Base-by-base conservation (phyloP, 805 yeast genomes). In the Osmozyma mogii region DNA sequence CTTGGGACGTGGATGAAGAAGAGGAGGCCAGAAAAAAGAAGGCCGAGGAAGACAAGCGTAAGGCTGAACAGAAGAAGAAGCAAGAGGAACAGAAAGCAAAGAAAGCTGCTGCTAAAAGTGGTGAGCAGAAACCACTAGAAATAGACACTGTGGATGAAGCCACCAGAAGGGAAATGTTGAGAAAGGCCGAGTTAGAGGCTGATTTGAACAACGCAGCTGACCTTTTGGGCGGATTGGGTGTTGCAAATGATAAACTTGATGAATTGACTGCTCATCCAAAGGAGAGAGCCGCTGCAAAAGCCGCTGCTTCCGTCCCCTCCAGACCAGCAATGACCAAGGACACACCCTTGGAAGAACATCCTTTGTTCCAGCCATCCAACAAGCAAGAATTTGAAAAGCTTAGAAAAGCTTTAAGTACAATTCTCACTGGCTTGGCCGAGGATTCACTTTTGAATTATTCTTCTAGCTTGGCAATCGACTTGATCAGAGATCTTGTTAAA, bases 141-240 rank as follows among this genome's bases (percentile, higher is more conserved):
- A 68, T 82, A 38, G 89, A 81, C 37, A 62, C 63, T 11, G 71
- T 82, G 23, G 95, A 84, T 53, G 82, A 75, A 41, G 66, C 64
- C 38, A 78, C 89, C n/a, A 70, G 84, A 49, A 72, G 65, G 44
- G 87, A 81, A 49, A 56, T 87, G 56, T 66, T 83, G 57, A 78
- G 68, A 49, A 67, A 80, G 53, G 94, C 92, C 13, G 95, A 89
- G 58, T 48, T 84, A 36, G 78, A 75, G 27, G 72, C 94, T 16
- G 98, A 89, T 61, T 66, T 89, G 55, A 84, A 84, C 56, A 84
- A 84, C 52, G 97, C 98, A 17, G 89, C 95, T 6, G 94, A 84
- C 45, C 65, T 89, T 45, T 85, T 89, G 52, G 95, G 87, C 18
- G 85, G 84, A 10, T 64, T 66, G 42, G 72, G 72, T 24, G 69